These are phyloP conservation scores for Trametes punicea DNA, from an alignment of 768 basidiomycete species.

Conservation along the genomic window DNA sequence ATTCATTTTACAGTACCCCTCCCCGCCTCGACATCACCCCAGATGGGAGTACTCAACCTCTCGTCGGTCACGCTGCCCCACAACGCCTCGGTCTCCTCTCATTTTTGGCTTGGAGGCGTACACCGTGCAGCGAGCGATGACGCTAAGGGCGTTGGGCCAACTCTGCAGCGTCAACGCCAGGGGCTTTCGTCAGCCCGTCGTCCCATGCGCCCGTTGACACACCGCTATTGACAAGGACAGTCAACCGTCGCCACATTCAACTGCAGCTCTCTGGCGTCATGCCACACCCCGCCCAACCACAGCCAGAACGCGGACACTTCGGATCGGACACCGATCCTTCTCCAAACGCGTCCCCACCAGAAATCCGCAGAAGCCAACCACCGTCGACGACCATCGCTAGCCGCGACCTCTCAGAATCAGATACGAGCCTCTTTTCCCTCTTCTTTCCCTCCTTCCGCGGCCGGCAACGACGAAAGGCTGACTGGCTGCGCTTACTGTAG, in stretches of 20 bases:
- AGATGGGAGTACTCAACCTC: not conserved
- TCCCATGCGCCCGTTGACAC: not conserved
- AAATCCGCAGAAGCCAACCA: too few relatives aligned
- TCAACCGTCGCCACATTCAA: too few relatives aligned
- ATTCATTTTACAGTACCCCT: not conserved
- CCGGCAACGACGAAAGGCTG: not conserved
- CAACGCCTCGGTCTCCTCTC: not conserved
- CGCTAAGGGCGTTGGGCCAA: too few relatives aligned
- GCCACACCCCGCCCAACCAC: too few relatives aligned
- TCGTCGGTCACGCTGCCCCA: not conserved
- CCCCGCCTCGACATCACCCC: not conserved
- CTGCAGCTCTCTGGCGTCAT: too few relatives aligned
- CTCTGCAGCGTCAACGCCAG: too few relatives aligned
- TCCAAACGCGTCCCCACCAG: too few relatives aligned
- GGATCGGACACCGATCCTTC: conserved; percentile 7
- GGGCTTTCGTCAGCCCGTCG: too few relatives aligned
- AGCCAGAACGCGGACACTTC: not conserved
- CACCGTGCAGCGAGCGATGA: too few relatives aligned
- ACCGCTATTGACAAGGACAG: too few relatives aligned
- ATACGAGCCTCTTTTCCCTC: not conserved
- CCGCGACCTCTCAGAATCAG: not conserved
- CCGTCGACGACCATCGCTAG: not conserved
- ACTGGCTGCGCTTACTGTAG: not conserved
- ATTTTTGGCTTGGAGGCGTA: too few relatives aligned
- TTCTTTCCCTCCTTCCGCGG: not conserved